phyloP scores from a whole-genome alignment of 805 yeast species.

The Kuraishia borneana region DNA sequence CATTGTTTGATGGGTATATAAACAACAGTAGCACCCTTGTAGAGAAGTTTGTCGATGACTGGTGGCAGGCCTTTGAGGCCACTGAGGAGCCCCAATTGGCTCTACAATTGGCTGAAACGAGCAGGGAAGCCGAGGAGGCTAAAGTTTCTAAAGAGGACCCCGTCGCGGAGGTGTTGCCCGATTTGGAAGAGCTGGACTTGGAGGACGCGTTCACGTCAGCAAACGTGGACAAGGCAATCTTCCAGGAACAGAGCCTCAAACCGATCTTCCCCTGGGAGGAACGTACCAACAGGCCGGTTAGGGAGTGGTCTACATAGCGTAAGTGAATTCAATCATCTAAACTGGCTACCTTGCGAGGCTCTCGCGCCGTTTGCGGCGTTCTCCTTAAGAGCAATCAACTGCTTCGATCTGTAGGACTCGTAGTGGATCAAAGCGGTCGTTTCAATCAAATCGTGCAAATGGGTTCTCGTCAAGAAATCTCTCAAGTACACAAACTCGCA shows the following conservation, averaged over 20 bases:
- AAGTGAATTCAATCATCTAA: too few relatives aligned
- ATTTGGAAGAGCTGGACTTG: too few relatives aligned
- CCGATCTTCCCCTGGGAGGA: neutral
- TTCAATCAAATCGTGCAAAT: slow-evolving; percentile 91
- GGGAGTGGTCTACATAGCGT: too few relatives aligned
- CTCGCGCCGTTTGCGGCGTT: slow-evolving; percentile 41
- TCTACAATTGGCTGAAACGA: too few relatives aligned
- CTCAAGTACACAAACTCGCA: slow-evolving; percentile 93
- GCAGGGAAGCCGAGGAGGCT: slow-evolving; percentile 3
- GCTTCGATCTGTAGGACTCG: slow-evolving; percentile 89
- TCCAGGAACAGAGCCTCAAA: too few relatives aligned
- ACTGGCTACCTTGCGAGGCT: slow-evolving; percentile 12
- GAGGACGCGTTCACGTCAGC: too few relatives aligned
- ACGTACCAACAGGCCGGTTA: too few relatives aligned
- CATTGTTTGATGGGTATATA: too few relatives aligned
- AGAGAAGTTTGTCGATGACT: neutral
- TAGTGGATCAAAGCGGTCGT: slow-evolving; percentile 82
- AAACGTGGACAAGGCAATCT: too few relatives aligned
- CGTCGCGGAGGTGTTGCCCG: too few relatives aligned
- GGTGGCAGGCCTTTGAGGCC: neutral
- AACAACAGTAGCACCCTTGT: too few relatives aligned
- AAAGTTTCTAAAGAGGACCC: slow-evolving; percentile 1
- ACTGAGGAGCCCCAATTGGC: too few relatives aligned
- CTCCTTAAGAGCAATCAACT: slow-evolving; percentile 87
- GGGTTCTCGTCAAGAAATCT: slow-evolving; percentile 91